Evolutionary conservation across 306 rosid genomes (phyloP).

Genomic region (Morella rubra): DNA sequence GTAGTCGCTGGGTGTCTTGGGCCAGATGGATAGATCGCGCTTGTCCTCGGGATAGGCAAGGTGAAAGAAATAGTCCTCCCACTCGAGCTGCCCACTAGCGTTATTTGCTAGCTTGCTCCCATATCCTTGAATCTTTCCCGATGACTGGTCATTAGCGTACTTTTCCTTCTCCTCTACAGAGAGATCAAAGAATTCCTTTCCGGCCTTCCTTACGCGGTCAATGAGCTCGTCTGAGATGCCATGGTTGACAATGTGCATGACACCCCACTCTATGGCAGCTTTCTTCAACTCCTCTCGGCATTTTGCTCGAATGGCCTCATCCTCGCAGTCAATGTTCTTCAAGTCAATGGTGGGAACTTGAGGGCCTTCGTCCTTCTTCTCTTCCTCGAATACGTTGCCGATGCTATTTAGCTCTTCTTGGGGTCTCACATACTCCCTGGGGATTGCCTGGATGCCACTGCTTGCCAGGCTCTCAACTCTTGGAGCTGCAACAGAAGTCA

Average conservation of each 20-base stretch:
- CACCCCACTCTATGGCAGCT: constrained; percentile 87
- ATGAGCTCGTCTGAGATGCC: constrained; percentile 62
- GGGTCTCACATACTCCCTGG: constrained; percentile 75
- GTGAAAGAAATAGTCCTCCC: constrained; percentile 92
- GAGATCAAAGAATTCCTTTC: constrained; percentile 48
- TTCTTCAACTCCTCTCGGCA: constrained; percentile 56
- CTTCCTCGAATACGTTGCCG: constrained; percentile 64
- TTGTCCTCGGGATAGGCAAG: constrained; percentile 59
- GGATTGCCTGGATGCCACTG: constrained; percentile 60
- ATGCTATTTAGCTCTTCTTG: constrained; percentile 64
- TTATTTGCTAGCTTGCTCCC: constrained; percentile 88
- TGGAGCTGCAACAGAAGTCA: constrained; percentile 23
- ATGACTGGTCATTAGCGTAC: constrained; percentile 61
- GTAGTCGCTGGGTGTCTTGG: constrained; percentile 59
- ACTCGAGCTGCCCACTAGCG: constrained; percentile 70
- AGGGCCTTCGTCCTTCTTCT: constrained; percentile 51
- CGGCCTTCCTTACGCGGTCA: constrained; percentile 46
- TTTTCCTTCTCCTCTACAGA: constrained; percentile 73
- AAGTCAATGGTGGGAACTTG: constrained; percentile 74
- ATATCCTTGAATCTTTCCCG: constrained; percentile 75
- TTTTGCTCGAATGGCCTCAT: constrained; percentile 37
- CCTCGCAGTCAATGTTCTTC: constrained; percentile 46
- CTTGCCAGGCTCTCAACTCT: constrained; percentile 71
- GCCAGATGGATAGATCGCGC: constrained; percentile 71
- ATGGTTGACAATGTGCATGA: constrained; percentile 77